phyloP scores from a whole-genome alignment of 2,329 filamentous ascomycete genomes.

The Verticillium albo-atrum region DNA sequence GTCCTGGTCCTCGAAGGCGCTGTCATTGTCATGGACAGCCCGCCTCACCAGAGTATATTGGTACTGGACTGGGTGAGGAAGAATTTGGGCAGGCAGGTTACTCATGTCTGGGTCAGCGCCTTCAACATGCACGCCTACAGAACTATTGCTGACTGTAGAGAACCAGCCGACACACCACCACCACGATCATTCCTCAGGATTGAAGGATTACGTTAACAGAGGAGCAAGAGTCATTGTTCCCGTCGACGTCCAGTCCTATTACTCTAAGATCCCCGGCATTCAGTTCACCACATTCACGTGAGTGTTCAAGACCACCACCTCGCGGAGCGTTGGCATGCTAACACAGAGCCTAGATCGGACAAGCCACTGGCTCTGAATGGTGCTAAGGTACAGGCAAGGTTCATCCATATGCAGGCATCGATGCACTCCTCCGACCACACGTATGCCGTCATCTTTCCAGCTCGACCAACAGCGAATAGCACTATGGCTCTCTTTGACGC shows the following conservation, averaged over 20 bases:
- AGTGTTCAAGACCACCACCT: background rate
- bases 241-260: background rate
- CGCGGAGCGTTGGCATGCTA: background rate
- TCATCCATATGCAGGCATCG: background rate
- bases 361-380: background rate
- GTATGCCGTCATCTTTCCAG: background rate
- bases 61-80: conserved; percentile 11
- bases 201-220: background rate
- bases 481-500: background rate
- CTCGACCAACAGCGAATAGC: background rate
- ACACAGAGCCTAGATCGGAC: background rate
- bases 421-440: background rate
- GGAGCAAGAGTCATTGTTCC: background rate
- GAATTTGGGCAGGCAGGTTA: conserved; percentile 7
- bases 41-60: conserved; percentile 13
- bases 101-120: conserved; percentile 9
- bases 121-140: background rate
- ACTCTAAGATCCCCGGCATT: background rate
- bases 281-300: background rate
- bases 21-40: conserved; percentile 10
- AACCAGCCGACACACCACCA: background rate
- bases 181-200: background rate
- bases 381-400: background rate
- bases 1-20: conserved; percentile 11
- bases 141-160: background rate